These are phyloP conservation scores for Colletotrichum sp. DNA, from an alignment of 2,329 filamentous ascomycete species.

Conservation along the genomic window DNA sequence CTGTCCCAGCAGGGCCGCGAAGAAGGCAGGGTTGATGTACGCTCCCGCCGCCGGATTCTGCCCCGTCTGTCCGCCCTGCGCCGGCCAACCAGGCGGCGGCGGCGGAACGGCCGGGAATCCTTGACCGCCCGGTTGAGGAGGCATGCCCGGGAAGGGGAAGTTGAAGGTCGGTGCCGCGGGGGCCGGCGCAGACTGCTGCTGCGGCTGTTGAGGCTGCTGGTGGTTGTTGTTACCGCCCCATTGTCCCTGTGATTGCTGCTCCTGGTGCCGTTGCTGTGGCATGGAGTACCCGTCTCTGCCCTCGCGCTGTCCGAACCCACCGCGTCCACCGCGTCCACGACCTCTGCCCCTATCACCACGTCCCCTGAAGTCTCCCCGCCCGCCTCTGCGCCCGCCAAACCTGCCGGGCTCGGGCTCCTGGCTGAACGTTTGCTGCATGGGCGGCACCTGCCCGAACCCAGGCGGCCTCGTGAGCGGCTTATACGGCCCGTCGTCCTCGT, in stretches of 20 bases:
- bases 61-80: constrained; percentile 35
- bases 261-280: background rate
- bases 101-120: constrained; percentile 43
- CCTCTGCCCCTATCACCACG: constrained; percentile 41
- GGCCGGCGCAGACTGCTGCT: constrained; percentile 28
- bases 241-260: constrained; percentile 37
- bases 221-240: constrained; percentile 25
- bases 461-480: constrained; percentile 73
- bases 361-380: constrained; percentile 47
- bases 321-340: constrained; percentile 35
- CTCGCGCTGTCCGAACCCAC: constrained; percentile 40
- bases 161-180: constrained; percentile 39
- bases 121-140: constrained; percentile 36
- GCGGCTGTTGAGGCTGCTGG: constrained; percentile 17
- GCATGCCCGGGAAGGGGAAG: constrained; percentile 51
- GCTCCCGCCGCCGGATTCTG: constrained; percentile 44
- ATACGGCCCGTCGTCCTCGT: constrained; percentile 73
- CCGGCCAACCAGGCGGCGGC: constrained; percentile 42
- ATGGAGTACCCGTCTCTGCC: constrained; percentile 48
- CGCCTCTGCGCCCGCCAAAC: constrained; percentile 39
- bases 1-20: constrained; percentile 54
- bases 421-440: constrained; percentile 50
- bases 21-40: constrained; percentile 64
- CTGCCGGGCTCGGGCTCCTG: constrained; percentile 39
- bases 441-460: constrained; percentile 60